Base-by-base conservation (phyloP, 1,139 yeast species). In the Hyphopichia pseudoburtonii region DNA sequence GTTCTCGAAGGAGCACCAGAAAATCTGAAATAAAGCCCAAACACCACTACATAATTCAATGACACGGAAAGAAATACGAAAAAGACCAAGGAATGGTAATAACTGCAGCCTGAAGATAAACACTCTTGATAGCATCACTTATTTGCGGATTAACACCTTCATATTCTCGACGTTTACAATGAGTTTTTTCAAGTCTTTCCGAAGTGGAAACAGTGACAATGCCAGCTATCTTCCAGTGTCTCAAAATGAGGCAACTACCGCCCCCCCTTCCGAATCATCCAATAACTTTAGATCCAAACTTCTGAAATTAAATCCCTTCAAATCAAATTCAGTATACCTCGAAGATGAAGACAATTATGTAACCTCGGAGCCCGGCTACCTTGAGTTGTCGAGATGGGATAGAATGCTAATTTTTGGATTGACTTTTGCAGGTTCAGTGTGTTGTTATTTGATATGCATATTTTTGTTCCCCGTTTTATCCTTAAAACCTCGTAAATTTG, bases 361-460 rank as follows among this genome's bases (percentile, higher is more conserved):
- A 26, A 68, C 76, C 1, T 54, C 71, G 1, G 71, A 70, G 12
- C 74, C 76, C 0, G 76, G 76, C 4, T 61, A 62, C 46, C 65
- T 74, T 41, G 76, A 71, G 40, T 62, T 80, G 19, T 74, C 81
- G 3, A 62, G 76, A 38, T 78, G 82, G 78, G 86, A 80, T 52
- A 58, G 84, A 40, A 68, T 78, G 65, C 57, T 80, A 12, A 64
- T 80, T 4, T 80, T 80, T 55, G 76, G 70, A 2, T 66, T 79
- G 29, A 72, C 81, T 1, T 67, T 80, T 49, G 73, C 73, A 3
- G 84, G 83, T 1, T 68, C 81, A 0, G 54, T 68, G 11, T 64
- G 73, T 19, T 80, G 85, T 48, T 79, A 76, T 54, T 45, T 69
- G 36, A 70, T 79, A 16, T 77, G 84, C 48, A 66, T 79, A 35